These are phyloP conservation scores for Leishmania arabica DNA, from an alignment of 208 protist species.

Conservation along the genomic window DNA sequence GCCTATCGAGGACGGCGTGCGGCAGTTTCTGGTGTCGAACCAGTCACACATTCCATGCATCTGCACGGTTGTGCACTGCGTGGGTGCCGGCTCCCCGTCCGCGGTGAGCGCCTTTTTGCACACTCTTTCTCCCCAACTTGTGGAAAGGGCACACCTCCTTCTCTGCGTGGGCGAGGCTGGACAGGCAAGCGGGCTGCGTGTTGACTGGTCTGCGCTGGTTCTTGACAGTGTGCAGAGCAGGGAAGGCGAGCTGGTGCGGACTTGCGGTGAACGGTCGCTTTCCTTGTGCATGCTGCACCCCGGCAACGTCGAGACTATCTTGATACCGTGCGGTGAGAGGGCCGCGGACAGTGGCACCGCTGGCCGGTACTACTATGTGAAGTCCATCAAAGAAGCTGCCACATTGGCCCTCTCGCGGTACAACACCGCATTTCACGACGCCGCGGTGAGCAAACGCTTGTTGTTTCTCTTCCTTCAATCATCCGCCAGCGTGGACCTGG, in stretches of 20 bases:
- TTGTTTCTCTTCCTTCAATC: constrained; percentile 38
- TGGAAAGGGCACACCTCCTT: constrained; percentile 12
- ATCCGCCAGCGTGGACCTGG: constrained; percentile 16
- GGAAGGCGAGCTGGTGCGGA: constrained; percentile 33
- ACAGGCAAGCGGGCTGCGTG: constrained; percentile 21
- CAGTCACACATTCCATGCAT: constrained; percentile 26
- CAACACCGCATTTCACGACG: constrained; percentile 37
- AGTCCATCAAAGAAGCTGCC: constrained; percentile 40
- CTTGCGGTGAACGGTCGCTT: constrained; percentile 38
- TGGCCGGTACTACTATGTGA: constrained; percentile 50
- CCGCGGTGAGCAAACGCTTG: constrained; percentile 28
- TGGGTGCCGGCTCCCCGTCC: constrained; percentile 8
- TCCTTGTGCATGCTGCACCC: constrained; percentile 44
- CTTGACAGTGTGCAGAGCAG: constrained; percentile 40
- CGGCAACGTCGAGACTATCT: constrained; percentile 32
- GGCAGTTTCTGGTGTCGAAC: constrained; percentile 16
- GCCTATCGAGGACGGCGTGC: constrained; percentile 23
- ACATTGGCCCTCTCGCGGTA: constrained; percentile 19
- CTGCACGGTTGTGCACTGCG: constrained; percentile 21
- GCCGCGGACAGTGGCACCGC: constrained; percentile 18
- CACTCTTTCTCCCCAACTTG: constrained; percentile 6
- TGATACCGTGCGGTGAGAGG: constrained; percentile 27
- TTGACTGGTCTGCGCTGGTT: constrained; percentile 31
- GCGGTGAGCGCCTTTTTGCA: constrained; percentile 20
- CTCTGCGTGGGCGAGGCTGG: constrained; percentile 47